Evolutionary conservation across 306 rosid genomes (phyloP), one percentile per base, ranked within the genome.

Genomic region (Trichosanthes truncata): DNA sequence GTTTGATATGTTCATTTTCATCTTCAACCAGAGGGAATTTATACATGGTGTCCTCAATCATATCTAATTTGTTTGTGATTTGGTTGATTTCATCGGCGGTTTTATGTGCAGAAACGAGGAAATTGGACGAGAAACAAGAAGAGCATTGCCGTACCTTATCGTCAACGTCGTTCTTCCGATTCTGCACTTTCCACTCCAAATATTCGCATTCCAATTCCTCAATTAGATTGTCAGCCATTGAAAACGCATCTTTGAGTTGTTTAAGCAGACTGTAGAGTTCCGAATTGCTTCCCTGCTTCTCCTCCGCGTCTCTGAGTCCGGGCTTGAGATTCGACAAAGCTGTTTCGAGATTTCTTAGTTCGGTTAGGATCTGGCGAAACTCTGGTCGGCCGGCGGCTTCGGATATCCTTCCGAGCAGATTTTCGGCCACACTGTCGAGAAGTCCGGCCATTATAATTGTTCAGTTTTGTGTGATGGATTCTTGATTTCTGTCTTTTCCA

Each of bases 221-320:
- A 13, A 88, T 3, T 33, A 80, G n/a, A n/a, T 69, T 52, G 56
- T 85, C 84, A 0, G 84, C 85, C 23, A 74, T 81, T 1, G 74
- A 40, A 52, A 85, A 51, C 3, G 55, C 71, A 2, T 15, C n/a
- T n/a, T 45, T 33, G 17, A 88, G 79, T 56, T 14, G 51, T 20
- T 23, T 10, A 45, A 88, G 79, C 84, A 85, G 78, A 14, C 7
- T 43, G 3, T 3, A 2, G 40, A 80, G 23, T 69, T 41, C 18
- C 1, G 0, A 3, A 7, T 63, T 6, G 4, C 45, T 49, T 1
- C 25, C 71, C 56, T 80, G 86, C 81, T 82, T 82, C 80, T 67
- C 49, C 38, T 80, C 84, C 5, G 87, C 88, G 26, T 85, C 87
- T 25, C 80, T 45, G 33, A 85, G 49, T 40, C 76, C 75, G 1